phyloP scores from a whole-genome alignment of 345 rosid species.

The Populus alba region DNA sequence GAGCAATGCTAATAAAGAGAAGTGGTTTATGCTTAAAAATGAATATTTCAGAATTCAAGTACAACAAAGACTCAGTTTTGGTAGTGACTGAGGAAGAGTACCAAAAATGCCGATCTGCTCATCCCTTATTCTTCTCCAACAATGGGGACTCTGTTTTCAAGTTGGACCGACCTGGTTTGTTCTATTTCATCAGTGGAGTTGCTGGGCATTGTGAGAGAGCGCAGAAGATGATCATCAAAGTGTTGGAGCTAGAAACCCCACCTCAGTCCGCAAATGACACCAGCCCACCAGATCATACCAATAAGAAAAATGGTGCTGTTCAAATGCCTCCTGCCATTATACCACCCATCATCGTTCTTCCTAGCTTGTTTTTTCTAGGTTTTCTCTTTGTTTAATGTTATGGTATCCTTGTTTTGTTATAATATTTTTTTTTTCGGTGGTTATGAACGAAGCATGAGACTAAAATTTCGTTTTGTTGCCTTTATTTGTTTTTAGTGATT shows the following conservation, averaged over 20 bases:
- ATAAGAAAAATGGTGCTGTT: not conserved
- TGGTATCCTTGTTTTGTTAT: not conserved
- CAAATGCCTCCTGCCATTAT: not conserved
- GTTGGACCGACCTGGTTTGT: constrained; percentile 50
- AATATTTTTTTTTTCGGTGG: not conserved
- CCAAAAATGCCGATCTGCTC: constrained; percentile 48
- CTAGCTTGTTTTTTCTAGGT: not conserved
- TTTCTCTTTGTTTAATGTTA: not conserved
- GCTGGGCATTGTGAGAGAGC: constrained; percentile 59
- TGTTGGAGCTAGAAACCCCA: constrained; percentile 41
- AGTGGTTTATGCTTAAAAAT: not conserved
- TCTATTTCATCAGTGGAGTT: constrained; percentile 63
- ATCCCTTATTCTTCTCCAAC: constrained; percentile 56
- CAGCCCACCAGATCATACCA: not conserved
- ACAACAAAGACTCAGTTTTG: constrained; percentile 55
- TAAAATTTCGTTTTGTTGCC: no score
- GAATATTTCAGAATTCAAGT: constrained; percentile 31
- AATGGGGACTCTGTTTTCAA: constrained; percentile 41
- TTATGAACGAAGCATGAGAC: no score
- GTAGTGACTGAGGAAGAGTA: constrained; percentile 61
- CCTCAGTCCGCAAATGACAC: constrained; percentile 17
- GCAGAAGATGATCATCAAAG: constrained; percentile 68
- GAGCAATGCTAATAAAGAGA: not conserved
- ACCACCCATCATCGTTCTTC: not conserved
- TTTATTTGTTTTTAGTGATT: no score